These are phyloP conservation scores for Globisporangium radiosum DNA, from an alignment of 352 stramenopile species.

Conservation along the genomic window DNA sequence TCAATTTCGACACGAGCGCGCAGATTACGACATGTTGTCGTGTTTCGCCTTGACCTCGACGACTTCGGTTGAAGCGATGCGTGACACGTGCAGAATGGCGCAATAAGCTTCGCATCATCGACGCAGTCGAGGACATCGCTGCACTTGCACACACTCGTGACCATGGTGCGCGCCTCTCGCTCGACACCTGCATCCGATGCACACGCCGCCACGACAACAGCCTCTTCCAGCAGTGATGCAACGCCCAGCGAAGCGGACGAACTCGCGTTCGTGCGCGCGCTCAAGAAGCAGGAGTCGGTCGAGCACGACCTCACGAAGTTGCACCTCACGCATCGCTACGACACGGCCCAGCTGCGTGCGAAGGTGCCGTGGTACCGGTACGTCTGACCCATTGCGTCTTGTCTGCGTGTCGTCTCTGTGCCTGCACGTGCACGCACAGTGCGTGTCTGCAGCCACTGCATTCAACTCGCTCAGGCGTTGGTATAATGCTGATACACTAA, in stretches of 20 bases:
- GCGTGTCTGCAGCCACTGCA: background rate
- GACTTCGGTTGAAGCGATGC: too few species aligned
- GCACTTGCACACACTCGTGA: too few species aligned
- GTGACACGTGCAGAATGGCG: too few species aligned
- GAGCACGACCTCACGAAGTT: conserved; percentile 15
- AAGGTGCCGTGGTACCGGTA: conserved; percentile 72
- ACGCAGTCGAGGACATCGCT: too few species aligned
- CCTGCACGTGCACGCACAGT: background rate
- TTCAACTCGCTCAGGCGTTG: background rate
- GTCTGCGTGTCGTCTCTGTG: background rate
- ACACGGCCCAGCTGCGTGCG: conserved; percentile 12
- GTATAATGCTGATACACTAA: background rate
- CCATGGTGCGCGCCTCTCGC: too few species aligned
- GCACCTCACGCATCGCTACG: conserved; percentile 13
- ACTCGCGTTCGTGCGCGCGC: conserved; percentile 4
- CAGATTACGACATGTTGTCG: too few species aligned
- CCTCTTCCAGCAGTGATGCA: too few species aligned
- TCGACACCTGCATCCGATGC: too few species aligned
- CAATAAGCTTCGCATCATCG: too few species aligned
- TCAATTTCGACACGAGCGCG: too few species aligned
- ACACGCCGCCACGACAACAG: too few species aligned
- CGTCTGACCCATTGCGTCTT: conserved; percentile 1
- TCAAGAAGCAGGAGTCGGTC: conserved; percentile 11
- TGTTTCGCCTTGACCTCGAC: too few species aligned
- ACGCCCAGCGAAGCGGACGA: background rate